A percentile compares a stretch with the other conserved stretches of the same genome.
These are phyloP conservation scores for Mucor irregularis DNA, from an alignment of 371 early-diverging fungal genomes.

Conservation along the genomic window DNA sequence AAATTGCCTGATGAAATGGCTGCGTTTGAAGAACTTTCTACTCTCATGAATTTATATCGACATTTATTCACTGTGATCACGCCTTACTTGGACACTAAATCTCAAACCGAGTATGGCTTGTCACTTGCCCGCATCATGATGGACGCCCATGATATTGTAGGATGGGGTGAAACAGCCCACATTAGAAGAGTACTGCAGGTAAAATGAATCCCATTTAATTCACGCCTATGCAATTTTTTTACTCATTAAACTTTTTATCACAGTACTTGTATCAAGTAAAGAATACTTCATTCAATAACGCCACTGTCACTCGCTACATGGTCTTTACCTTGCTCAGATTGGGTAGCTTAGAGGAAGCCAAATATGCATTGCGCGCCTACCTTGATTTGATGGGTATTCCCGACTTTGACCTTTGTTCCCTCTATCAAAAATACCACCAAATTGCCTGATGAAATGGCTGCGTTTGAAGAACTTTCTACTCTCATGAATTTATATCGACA, in stretches of 20 bases:
- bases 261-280: slow-evolving; percentile 59
- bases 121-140: slow-evolving; percentile 24
- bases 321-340: slow-evolving; percentile 55
- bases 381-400: slow-evolving; percentile 46
- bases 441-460: slow-evolving; percentile 1
- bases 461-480: slow-evolving; percentile 19
- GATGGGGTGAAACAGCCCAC: slow-evolving; percentile 36
- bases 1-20: slow-evolving; percentile 1
- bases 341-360: slow-evolving; percentile 75
- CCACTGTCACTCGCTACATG: slow-evolving; percentile 62
- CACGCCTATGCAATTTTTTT: not conserved
- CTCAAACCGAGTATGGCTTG: slow-evolving; percentile 11
- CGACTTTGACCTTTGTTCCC: slow-evolving; percentile 18
- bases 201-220: too few species aligned
- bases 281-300: slow-evolving; percentile 69
- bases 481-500: slow-evolving; percentile 19
- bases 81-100: slow-evolving; percentile 5
- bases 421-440: not conserved
- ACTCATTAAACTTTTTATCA: not conserved
- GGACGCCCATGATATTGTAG: slow-evolving; percentile 28
- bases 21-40: slow-evolving; percentile 19
- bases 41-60: slow-evolving; percentile 18
- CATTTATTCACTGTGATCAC: slow-evolving; percentile 10
- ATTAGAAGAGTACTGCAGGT: slow-evolving; percentile 33
- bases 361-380: slow-evolving; percentile 63